phyloP scores from a whole-genome alignment of 2,329 filamentous ascomycete genomes.

The Xylaria sp. region DNA sequence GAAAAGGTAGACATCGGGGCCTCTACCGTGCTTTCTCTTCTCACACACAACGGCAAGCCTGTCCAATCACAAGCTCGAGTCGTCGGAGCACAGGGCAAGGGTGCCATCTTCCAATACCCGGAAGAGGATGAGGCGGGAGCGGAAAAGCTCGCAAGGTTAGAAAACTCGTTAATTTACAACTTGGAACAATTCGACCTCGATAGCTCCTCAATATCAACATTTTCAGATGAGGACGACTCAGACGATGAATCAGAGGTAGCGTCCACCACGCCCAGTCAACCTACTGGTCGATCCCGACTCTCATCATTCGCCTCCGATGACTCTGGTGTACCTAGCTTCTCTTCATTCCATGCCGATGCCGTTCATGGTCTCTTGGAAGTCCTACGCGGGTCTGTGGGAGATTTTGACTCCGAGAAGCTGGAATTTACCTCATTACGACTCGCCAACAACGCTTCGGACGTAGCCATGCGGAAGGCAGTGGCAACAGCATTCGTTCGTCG shows the following conservation, averaged over 20 bases:
- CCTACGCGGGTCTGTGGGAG: conserved; percentile 73
- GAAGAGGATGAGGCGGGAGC: conserved; percentile 57
- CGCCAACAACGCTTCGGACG: conserved; percentile 86
- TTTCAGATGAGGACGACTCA: conserved; percentile 68
- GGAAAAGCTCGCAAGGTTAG: conserved; percentile 57
- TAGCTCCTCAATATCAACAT: conserved; percentile 60
- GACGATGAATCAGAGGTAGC: conserved; percentile 70
- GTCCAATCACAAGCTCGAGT: conserved; percentile 50
- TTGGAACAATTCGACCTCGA: conserved; percentile 59
- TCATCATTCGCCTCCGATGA: conserved; percentile 76
- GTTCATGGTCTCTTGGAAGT: conserved; percentile 86
- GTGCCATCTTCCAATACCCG: conserved; percentile 53
- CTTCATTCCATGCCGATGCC: conserved; percentile 83
- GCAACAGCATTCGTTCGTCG: conserved; percentile 84
- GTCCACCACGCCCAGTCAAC: conserved; percentile 53
- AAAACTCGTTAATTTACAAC: conserved; percentile 61
- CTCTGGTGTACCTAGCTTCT: conserved; percentile 62
- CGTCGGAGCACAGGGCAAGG: conserved; percentile 58
- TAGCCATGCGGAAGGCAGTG: conserved; percentile 85
- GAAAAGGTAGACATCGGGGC: conserved; percentile 58
- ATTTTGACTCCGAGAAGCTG: conserved; percentile 82
- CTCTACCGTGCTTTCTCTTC: conserved; percentile 46
- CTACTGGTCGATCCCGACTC: conserved; percentile 69
- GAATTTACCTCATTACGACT: conserved; percentile 95
- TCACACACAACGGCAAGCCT: conserved; percentile 46